Evolutionary conservation across 306 rosid species (phyloP), one percentile per base, ranked within the genome.

Genomic region (Rosa chinensis): DNA sequence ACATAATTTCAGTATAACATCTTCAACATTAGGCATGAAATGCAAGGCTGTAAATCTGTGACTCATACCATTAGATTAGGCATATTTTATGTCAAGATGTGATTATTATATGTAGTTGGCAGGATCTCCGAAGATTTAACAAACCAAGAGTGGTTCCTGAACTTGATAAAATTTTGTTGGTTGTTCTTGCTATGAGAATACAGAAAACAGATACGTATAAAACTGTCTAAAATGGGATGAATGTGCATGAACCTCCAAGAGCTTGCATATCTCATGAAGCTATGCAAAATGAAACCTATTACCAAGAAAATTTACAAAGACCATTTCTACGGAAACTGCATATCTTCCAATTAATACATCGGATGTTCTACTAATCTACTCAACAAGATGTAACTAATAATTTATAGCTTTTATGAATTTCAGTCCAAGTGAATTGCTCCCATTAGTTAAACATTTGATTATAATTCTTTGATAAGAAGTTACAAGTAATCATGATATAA

Each of bases 1-100:
- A 20, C 9, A 0, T 42, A 64, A 74, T 14, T 59, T 70, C 73
- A 80, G 55, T 62, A 68, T 28, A 64, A 81, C 59, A 63, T 48
- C 21, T 32, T 78, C 49, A 74, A 64, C 50, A 32, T 21, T 59
- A 50, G 45, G 47, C 14, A 40, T 74, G 67, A 55, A 70, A 47
- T 73, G 17, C 13, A 45, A 39, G 47, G 13, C 18, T 25, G 43
- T 28, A 17, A 28, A 49, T 16, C 71, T 25, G 44, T 50, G 52
- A 21, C 23, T 69, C 5, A 5, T 69, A 32, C 21, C 43, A 70
- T 48, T 8, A 45, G 21, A 69, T 5, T 21, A 2, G 56, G 42
- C 74, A 70, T 25, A 8, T 35, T 14, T 64, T 20, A 32, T 25
- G 67, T 16, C 17, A 10, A 64, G 21, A 64, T 64, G 44, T 64